Evolutionary conservation across 176 grass and related monocot species (phyloP), one percentile per base, ranked within the genome.

Genomic region (Oropetium thomaeum): DNA sequence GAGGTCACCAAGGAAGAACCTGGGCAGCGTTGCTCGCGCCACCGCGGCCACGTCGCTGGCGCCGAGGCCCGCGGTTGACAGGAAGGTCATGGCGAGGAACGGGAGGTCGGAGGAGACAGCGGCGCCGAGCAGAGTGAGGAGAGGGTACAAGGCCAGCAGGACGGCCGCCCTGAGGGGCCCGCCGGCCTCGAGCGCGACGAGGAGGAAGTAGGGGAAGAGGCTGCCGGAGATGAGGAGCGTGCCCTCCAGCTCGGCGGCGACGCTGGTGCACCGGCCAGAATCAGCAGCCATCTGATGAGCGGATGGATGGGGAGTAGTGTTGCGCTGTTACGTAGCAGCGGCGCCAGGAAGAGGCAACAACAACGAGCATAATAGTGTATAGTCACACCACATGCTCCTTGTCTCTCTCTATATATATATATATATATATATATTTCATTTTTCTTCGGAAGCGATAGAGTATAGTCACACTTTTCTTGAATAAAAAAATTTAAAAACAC

Each of bases 121-220:
- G 33, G 71, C 58, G 25, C 69, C 74, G 37, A 90, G 54, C 1
- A 90, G 35, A 49, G 65, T 33, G 23, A 64, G 8, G 30, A 90
- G 1, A 2, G 92, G 92, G 75, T 83, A 87, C 0, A 41, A 13
- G 32, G 79, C 37, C 48, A 90, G 81, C 62, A 94, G 52, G 2
- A 12, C 4, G 9, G 68, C 40, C 0, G 85, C 85, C 25, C 85
- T 63, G 52, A 90, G 40, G 5, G 79, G 85, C 2, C 88, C 79
- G 23, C 87, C 70, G 15, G 88, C 92, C 66, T 94, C 92, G 17
- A 94, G 79, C 13, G 85, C 79, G 15, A 90, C 72, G 34, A 90
- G 79, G 80, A 90, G 25, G 75, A 95, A 95, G 88, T 88, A 95
- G 0, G 85, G 85, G 59, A 95, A 90, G 65, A 88, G 71, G 45